Evolutionary conservation across 768 basidiomycete genomes (phyloP).

Genomic region (Termitomyces sp.): DNA sequence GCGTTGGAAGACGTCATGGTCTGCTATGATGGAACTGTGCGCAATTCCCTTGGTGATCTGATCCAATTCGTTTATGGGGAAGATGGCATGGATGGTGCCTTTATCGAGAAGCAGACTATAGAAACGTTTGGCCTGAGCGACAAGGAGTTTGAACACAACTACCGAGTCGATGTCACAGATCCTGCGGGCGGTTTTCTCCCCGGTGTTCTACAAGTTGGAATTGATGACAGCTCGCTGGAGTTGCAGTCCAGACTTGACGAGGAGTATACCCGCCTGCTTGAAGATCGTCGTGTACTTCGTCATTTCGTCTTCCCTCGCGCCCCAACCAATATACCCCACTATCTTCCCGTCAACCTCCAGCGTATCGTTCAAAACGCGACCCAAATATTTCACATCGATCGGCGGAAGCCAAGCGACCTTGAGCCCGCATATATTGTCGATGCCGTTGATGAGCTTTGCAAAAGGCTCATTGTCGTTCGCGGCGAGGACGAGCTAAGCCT

Average conservation of each 20-base stretch:
- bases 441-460: slow-evolving; percentile 65
- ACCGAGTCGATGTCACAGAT: slow-evolving; percentile 93
- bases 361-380: slow-evolving; percentile 94
- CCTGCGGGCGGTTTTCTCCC: slow-evolving; percentile 73
- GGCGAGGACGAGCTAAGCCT: slow-evolving; percentile 71
- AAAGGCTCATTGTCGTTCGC: slow-evolving; percentile 81
- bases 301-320: slow-evolving; percentile 77
- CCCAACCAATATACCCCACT: slow-evolving; percentile 68
- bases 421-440: slow-evolving; percentile 85
- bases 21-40: slow-evolving; percentile 95
- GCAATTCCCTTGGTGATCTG: slow-evolving; percentile 95
- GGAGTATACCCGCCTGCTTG: slow-evolving; percentile 48
- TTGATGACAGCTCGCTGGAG: slow-evolving; percentile 79
- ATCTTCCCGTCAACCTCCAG: slow-evolving; percentile 91
- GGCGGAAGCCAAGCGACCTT: slow-evolving; percentile 88
- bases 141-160: slow-evolving; percentile 83
- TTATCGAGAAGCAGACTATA: slow-evolving; percentile 92
- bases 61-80: slow-evolving; percentile 97
- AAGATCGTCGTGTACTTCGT: slow-evolving; percentile 80
- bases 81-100: slow-evolving; percentile 98
- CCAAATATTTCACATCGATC: slow-evolving; percentile 97
- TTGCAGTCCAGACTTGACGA: slow-evolving; percentile 84
- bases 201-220: slow-evolving; percentile 79
- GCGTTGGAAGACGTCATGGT: slow-evolving; percentile 97
- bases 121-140: slow-evolving; percentile 84